Percentiles rank a stretch among this genome's conserved stretches.
These are phyloP conservation scores for Dioszegia crocea DNA, from an alignment of 768 basidiomycete genomes.

Conservation along the genomic window DNA sequence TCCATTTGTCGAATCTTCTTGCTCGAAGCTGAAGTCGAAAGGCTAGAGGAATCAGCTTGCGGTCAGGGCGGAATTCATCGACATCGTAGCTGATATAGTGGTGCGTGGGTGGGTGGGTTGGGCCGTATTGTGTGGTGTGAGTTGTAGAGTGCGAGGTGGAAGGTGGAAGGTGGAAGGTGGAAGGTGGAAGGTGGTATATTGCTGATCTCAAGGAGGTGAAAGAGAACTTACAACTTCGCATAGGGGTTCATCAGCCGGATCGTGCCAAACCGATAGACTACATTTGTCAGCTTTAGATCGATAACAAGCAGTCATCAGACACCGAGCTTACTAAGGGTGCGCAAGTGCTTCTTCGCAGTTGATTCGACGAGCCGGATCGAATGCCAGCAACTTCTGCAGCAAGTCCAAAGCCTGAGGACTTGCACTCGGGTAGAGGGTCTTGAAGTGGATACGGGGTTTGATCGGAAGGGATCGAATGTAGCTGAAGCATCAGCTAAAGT, in stretches of 20 bases:
- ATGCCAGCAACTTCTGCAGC: constrained; percentile 82
- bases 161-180: too few species aligned
- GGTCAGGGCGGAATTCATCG: too few species aligned
- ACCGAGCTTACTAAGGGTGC: constrained; percentile 68
- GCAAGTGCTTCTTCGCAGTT: constrained; percentile 92
- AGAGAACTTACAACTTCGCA: constrained; percentile 70
- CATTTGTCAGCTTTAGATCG: constrained; percentile 66
- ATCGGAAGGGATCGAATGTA: constrained; percentile 98
- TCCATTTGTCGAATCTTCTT: constrained; percentile 91
- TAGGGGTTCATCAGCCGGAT: constrained; percentile 86
- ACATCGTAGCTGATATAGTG: too few species aligned
- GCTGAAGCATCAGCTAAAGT: constrained; percentile 11
- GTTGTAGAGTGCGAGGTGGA: too few species aligned
- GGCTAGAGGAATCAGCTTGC: constrained; percentile 52
- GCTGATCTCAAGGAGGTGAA: too few species aligned
- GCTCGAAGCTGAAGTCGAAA: constrained; percentile 95
- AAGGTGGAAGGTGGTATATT: too few species aligned
- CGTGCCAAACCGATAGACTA: constrained; percentile 79
- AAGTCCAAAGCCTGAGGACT: constrained; percentile 93
- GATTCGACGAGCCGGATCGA: constrained; percentile 93
- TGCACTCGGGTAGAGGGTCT: constrained; percentile 85
- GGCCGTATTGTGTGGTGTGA: too few species aligned
- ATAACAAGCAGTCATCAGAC: constrained; percentile 86
- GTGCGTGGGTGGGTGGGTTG: too few species aligned
- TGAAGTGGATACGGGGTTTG: constrained; percentile 88